Conservation (phyloP, 495 filamentous ascomycete genomes). For the Aspergillus homomorphus region DNA sequence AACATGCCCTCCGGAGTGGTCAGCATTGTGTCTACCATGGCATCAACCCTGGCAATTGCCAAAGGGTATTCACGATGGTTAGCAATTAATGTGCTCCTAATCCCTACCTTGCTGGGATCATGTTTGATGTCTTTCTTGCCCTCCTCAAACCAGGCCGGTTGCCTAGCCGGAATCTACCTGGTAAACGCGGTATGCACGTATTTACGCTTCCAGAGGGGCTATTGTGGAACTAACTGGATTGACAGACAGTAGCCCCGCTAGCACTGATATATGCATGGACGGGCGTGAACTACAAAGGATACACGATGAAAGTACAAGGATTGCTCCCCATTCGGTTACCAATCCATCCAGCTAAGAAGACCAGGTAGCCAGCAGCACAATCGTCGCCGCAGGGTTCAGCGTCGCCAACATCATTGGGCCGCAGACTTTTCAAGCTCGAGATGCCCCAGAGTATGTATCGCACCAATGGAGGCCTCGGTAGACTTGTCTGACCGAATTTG, state of each 20-base stretch:
- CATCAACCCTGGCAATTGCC: constrained; percentile 42
- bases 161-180: constrained; percentile 62
- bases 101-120: constrained; percentile 49
- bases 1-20: constrained; percentile 63
- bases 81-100: constrained; percentile 35
- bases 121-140: constrained; percentile 58
- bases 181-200: constrained; percentile 44
- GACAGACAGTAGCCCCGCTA: constrained; percentile 32
- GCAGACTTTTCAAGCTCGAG: constrained; percentile 51
- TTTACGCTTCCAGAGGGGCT: background rate
- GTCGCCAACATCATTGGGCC: constrained; percentile 59
- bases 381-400: constrained; percentile 46
- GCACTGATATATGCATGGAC: constrained; percentile 45
- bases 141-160: constrained; percentile 38
- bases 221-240: background rate
- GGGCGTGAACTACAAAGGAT: constrained; percentile 39
- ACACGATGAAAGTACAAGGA: constrained; percentile 45
- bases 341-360: background rate
- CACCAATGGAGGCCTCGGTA: background rate
- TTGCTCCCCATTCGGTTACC: too few species aligned
- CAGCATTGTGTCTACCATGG: constrained; percentile 51
- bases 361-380: constrained; percentile 28
- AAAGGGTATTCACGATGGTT: constrained; percentile 45
- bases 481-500: background rate
- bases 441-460: constrained; percentile 40